phyloP scores from a whole-genome alignment of 2,329 filamentous ascomycete species.

The Aureobasidium sp. region DNA sequence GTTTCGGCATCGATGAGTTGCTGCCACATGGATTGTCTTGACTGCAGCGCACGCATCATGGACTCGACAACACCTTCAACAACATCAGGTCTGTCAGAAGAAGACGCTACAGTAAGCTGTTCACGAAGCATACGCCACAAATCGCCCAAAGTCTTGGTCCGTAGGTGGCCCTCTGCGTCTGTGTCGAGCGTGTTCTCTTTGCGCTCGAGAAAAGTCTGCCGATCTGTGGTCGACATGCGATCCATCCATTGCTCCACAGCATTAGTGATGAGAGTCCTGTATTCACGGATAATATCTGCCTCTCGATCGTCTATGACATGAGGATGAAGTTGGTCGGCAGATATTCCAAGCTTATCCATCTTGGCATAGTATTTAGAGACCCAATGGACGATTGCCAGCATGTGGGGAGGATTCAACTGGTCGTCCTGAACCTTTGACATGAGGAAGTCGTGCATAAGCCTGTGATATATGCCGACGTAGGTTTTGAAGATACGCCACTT shows the following conservation, averaged over 20 bases:
- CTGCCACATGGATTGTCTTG: slow-evolving; percentile 80
- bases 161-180: slow-evolving; percentile 83
- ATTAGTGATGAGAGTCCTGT: slow-evolving; percentile 89
- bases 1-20: slow-evolving; percentile 82
- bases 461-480: slow-evolving; percentile 85
- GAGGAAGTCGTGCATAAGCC: slow-evolving; percentile 91
- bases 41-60: slow-evolving; percentile 82
- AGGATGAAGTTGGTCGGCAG: slow-evolving; percentile 66
- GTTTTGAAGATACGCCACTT: slow-evolving; percentile 94
- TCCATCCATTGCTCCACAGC: slow-evolving; percentile 98
- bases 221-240: slow-evolving; percentile 77
- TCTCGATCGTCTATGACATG: slow-evolving; percentile 89
- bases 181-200: slow-evolving; percentile 74
- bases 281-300: slow-evolving; percentile 83
- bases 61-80: slow-evolving; percentile 92
- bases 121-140: slow-evolving; percentile 98
- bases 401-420: slow-evolving; percentile 75
- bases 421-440: slow-evolving; percentile 75
- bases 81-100: slow-evolving; percentile 80
- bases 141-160: slow-evolving; percentile 84
- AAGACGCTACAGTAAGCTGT: slow-evolving; percentile 76
- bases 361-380: slow-evolving; percentile 93
- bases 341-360: slow-evolving; percentile 83
- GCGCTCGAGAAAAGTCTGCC: slow-evolving; percentile 70
- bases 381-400: slow-evolving; percentile 90